Percentiles rank a stretch among this genome's conserved stretches.
Conservation (phyloP, 1,284 basidiomycete genomes). For the Omphalotus olearius region DNA sequence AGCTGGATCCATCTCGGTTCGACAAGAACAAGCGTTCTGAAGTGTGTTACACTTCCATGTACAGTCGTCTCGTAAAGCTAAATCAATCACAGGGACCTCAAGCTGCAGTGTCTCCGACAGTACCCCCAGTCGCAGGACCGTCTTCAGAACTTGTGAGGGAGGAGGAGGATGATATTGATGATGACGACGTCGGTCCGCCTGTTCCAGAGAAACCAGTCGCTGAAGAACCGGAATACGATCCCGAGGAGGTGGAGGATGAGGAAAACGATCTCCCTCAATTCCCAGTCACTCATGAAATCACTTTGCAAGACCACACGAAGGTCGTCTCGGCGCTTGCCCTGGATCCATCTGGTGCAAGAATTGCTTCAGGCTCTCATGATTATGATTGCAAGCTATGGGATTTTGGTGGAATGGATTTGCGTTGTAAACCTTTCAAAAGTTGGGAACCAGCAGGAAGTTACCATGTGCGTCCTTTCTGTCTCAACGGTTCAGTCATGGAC, state of each 20-base stretch:
- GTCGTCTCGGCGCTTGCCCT: conserved; percentile 89
- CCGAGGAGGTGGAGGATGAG: conserved; percentile 49
- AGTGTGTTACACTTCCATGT: conserved; percentile 25
- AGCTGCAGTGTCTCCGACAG: neutral
- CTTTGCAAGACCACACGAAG: conserved; percentile 92
- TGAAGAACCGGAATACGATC: conserved; percentile 65
- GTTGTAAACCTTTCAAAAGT: conserved; percentile 89
- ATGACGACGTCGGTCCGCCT: conserved; percentile 10
- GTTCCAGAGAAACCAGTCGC: conserved; percentile 7
- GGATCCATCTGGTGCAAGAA: conserved; percentile 89
- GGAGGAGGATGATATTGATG: conserved; percentile 22
- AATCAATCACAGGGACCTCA: neutral
- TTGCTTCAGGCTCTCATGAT: conserved; percentile 91
- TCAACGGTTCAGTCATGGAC: conserved; percentile 9
- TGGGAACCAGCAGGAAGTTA: conserved; percentile 95
- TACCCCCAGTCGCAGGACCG: neutral
- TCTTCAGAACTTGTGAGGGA: neutral
- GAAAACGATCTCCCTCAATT: conserved; percentile 52
- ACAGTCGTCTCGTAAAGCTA: conserved; percentile 3
- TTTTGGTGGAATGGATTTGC: conserved; percentile 95
- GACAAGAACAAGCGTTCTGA: conserved; percentile 69
- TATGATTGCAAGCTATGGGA: conserved; percentile 99
- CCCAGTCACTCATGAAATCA: conserved; percentile 85
- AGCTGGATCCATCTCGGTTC: conserved; percentile 66
- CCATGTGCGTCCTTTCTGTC: conserved; percentile 56